Base-by-base conservation (phyloP, 2,329 filamentous ascomycete species). In the Myotisia sp. region DNA sequence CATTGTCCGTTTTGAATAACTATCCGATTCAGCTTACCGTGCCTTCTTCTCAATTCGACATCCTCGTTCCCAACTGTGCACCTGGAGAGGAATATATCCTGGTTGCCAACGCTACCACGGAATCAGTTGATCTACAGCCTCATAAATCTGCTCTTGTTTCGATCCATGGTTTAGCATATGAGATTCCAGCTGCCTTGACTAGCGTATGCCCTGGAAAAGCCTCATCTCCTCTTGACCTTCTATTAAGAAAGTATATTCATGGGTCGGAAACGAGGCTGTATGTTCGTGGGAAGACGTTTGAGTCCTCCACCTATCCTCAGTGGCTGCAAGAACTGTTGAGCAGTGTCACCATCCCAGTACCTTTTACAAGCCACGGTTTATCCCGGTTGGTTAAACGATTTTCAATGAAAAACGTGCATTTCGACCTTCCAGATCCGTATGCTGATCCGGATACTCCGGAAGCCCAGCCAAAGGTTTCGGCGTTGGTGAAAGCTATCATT, bases 381-480 rank as follows among this genome's bases (percentile, higher is more conserved):
- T 84, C 85, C 44, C 76, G 80, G 43, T 62, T 93, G 10, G 79
- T 98, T 51, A 79, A 77, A 45, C 87, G 90, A 46, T 94, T 95
- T 52, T 80, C 84, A 14, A 63, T 95, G 44, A 74, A 76, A 2
- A 72, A 94, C 50, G 83, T 92, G 26, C 75, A 92, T 47, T 93
- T 98, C 54, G 74, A 72, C 31, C 62, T 98, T 29, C 90, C 90
- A 0, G 74, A 85, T 47, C 79, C 82, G 1, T 71, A 78, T 47
- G 82, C 84, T 2, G 75, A 85, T 12, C 81, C 82, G 0, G 72
- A 70, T 37, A 73, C 76, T 7, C 80, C 83, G 0, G 73, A 77
- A 33, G 67, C 79, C 3, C 72, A 79, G 36, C 85, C 86, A 6
- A 76, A 71, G 36, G 76, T 98, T 10, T 92, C 84, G 19, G 86